phyloP scores from a whole-genome alignment of 163 green algal genomes.

The Coccomyxa subellipsoidea region DNA sequence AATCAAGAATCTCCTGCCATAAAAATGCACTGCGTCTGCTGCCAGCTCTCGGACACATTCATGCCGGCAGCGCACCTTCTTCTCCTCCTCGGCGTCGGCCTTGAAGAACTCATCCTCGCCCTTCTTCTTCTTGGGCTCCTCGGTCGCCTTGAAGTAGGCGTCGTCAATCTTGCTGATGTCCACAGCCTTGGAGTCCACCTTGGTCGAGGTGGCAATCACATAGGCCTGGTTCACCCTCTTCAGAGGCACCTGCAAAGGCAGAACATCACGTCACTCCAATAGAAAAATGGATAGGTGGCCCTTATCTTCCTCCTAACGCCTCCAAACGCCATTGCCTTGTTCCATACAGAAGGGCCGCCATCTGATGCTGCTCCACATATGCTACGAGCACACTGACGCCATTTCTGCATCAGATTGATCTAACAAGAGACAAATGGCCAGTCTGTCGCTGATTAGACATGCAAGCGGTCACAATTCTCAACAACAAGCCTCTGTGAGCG shows the following conservation, averaged over 20 bases:
- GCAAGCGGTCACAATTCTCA: too few relatives aligned
- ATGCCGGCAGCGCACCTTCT: slow-evolving; percentile 24
- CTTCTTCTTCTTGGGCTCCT: slow-evolving; percentile 79
- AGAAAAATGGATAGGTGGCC: too few relatives aligned
- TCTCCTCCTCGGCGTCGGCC: slow-evolving; percentile 50
- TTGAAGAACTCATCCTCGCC: slow-evolving; percentile 86
- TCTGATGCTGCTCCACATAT: too few relatives aligned
- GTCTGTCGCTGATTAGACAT: neutral
- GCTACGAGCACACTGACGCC: too few relatives aligned
- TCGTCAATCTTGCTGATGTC: slow-evolving; percentile 87
- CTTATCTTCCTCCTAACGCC: too few relatives aligned
- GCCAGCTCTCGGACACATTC: neutral
- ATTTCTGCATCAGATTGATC: neutral
- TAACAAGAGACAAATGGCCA: neutral
- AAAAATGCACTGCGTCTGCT: neutral
- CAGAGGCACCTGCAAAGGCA: slow-evolving; percentile 52
- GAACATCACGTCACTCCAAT: too few relatives aligned
- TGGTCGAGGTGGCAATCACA: slow-evolving; percentile 96
- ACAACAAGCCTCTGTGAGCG: neutral
- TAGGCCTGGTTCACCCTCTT: slow-evolving; percentile 96
- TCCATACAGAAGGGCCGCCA: too few relatives aligned
- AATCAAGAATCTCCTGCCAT: neutral
- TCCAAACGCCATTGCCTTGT: too few relatives aligned
- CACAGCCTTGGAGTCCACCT: slow-evolving; percentile 56
- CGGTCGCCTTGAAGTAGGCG: slow-evolving; percentile 85